These are phyloP conservation scores for Trametes punicea DNA, from an alignment of 768 basidiomycete genomes.

Conservation along the genomic window DNA sequence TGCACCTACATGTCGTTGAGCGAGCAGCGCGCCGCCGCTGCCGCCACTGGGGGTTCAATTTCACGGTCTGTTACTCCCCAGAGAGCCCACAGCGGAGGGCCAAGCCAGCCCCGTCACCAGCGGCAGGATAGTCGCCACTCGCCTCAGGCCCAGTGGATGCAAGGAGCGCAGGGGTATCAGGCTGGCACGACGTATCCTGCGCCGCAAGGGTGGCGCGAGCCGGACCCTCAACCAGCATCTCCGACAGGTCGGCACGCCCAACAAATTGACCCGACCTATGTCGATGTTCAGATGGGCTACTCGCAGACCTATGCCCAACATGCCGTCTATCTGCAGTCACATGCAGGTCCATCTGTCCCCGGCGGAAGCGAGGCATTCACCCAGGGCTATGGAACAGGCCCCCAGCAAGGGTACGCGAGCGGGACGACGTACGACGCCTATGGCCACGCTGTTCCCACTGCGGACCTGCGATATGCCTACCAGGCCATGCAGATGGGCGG, in stretches of 20 bases:
- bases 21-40: conserved; percentile 26
- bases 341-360: neutral
- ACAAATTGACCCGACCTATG: neutral
- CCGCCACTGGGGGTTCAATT: conserved; percentile 4
- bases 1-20: conserved; percentile 44
- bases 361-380: conserved; percentile 1
- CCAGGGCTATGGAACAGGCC: conserved; percentile 4
- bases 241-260: neutral
- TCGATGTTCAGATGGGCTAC: conserved; percentile 4
- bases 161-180: conserved; percentile 1
- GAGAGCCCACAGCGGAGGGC: neutral
- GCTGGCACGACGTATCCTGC: conserved; percentile 4
- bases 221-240: neutral
- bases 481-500: conserved; percentile 7
- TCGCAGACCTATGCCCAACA: conserved; percentile 1
- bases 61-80: conserved; percentile 11
- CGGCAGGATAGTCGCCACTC: neutral
- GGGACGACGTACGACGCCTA: conserved; percentile 13
- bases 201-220: conserved; percentile 10
- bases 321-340: neutral
- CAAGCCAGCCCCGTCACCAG: neutral
- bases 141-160: neutral
- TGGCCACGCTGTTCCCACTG: neutral
- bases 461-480: conserved; percentile 12
- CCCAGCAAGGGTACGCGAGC: conserved; percentile 7